Conservation (phyloP, 768 basidiomycete genomes). For the Suillus sp. region DNA sequence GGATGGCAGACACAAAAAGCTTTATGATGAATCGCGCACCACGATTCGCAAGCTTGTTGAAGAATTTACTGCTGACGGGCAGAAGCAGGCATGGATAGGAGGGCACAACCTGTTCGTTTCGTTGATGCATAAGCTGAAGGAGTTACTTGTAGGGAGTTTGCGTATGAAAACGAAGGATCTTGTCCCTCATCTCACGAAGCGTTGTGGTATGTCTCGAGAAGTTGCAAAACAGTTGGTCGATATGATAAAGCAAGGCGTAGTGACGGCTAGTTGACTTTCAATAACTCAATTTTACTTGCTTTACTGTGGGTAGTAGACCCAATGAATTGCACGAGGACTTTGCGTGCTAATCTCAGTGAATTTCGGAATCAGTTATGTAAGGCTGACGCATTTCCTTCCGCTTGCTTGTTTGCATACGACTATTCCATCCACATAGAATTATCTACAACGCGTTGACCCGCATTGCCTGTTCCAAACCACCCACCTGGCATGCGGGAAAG, state of each 20-base stretch:
- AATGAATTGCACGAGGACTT: background rate
- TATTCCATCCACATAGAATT: background rate
- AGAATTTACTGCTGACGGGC: background rate
- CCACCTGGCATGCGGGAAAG: background rate
- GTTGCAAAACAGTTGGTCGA: slow-evolving; percentile 26
- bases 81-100: slow-evolving; percentile 11
- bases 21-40: slow-evolving; percentile 37
- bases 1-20: slow-evolving; percentile 24
- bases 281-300: background rate
- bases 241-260: slow-evolving; percentile 22
- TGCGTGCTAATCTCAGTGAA: too few relatives aligned
- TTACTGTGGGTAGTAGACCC: background rate
- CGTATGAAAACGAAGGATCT: slow-evolving; percentile 22
- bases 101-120: slow-evolving; percentile 19
- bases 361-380: too few relatives aligned
- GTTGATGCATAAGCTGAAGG: slow-evolving; percentile 16
- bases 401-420: background rate
- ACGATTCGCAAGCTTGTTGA: slow-evolving; percentile 27
- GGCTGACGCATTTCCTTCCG: too few relatives aligned
- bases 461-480: background rate
- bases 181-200: slow-evolving; percentile 21
- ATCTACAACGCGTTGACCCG: background rate
- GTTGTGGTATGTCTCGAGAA: slow-evolving; percentile 30
- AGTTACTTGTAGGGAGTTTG: slow-evolving; percentile 16
- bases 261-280: background rate